Percentiles rank a stretch among this genome's conserved stretches.
These are phyloP conservation scores for Globisporangium lucens DNA, from an alignment of 352 stramenopile genomes.

Conservation along the genomic window DNA sequence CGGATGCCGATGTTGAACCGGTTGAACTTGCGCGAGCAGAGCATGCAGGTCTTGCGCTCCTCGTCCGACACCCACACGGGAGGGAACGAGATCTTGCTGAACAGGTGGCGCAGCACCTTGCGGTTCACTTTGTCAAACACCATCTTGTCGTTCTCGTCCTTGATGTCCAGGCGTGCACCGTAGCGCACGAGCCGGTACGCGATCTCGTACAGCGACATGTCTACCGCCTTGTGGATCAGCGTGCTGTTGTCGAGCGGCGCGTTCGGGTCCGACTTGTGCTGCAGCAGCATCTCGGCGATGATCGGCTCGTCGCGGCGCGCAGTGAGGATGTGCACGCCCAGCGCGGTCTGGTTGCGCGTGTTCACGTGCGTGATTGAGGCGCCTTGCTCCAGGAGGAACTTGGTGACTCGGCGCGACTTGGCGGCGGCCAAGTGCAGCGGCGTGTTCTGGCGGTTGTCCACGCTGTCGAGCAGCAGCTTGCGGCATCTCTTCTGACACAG, in stretches of 20 bases:
- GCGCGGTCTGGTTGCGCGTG: constrained; percentile 63
- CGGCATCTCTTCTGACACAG: constrained; percentile 64
- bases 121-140: constrained; percentile 84
- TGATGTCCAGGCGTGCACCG: constrained; percentile 69
- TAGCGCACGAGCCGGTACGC: constrained; percentile 73
- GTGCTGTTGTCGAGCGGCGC: constrained; percentile 58
- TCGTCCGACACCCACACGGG: constrained; percentile 80
- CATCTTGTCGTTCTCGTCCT: constrained; percentile 74
- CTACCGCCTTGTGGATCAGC: constrained; percentile 70
- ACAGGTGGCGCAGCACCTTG: constrained; percentile 67
- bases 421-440: constrained; percentile 73
- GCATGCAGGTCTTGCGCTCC: constrained; percentile 74
- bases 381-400: constrained; percentile 74
- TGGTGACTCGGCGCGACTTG: constrained; percentile 80
- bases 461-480: constrained; percentile 58
- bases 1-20: constrained; percentile 57
- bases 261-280: constrained; percentile 75
- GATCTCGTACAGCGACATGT: constrained; percentile 69
- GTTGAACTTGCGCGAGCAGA: constrained; percentile 73
- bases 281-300: constrained; percentile 75
- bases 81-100: constrained; percentile 71
- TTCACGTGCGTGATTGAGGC: constrained; percentile 63
- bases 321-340: constrained; percentile 79
- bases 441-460: constrained; percentile 75
- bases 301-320: constrained; percentile 71